Evolutionary conservation across 768 basidiomycete genomes (phyloP), one percentile per base, ranked within the genome.

Genomic region (Galerina sulciceps): DNA sequence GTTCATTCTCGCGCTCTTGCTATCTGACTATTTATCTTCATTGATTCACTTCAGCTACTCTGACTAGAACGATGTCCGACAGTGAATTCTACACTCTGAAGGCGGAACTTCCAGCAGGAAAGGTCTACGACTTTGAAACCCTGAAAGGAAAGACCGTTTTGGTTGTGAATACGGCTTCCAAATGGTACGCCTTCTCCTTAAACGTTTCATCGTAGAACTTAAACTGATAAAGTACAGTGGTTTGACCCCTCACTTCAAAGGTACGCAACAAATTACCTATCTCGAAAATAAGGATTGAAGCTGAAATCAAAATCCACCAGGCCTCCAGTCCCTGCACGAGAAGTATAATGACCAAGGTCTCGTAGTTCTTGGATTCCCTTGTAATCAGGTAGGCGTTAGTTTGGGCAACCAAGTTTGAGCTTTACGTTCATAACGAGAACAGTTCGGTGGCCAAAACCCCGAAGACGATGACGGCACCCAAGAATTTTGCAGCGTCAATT

Each of bases 401-500:
- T 10, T 48, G 26, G 44, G 36, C 43, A 36, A 18, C 11, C 36
- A 2, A 48, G 50, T 17, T 14, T 23, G 6, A 35, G 2, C 15
- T 4, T n/a, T 20, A 2, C 10, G 5, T 31, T 14, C 8, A 31
- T 35, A n/a, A 43, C 34, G 17, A 46, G 9, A 43, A 17, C 62
- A 96, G 87, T 96, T 96, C 66, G 91, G 86, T 54, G 82, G 84
- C 0, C 94, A 96, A 75, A 94, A 96, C 66, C 94, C 94, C 0
- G 88, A 83, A n/a, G 79, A 82, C 35, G 93, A 96, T 66, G 81
- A 80, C 15, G 82, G 83, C 42, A 90, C 95, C 65, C 80, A 78
- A 17, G 77, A 85, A 67, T 91, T 90, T 73, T 94, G 93, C 76
- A 76, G 83, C 49, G 67, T 85, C 61, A 96, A 95, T 78, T 87